Base-by-base conservation (phyloP, 495 filamentous ascomycete species). In the Penicillium lagena region DNA sequence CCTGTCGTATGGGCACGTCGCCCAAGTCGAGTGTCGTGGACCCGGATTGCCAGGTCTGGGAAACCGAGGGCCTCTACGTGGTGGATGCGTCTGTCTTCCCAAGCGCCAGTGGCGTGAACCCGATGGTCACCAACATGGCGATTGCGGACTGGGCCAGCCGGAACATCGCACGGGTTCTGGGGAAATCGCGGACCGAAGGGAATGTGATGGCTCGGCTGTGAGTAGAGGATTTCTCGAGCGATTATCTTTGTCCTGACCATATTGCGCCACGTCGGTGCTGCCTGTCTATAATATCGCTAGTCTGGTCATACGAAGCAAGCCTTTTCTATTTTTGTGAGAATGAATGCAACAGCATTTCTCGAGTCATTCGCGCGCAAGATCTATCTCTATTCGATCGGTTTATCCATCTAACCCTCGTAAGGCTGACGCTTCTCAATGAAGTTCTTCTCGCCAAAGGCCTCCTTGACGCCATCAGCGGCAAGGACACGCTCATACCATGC, bases 61-160 rank as follows among this genome's bases (percentile, higher is more conserved):
- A 80, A 0, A 73, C 76, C 0, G 67, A 83, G 37, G 82, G 79
- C 0, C 46, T 96, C 51, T 93, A 84, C 56, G 81, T 96, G 2
- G 77, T 82, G 2, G 91, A 97, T 70, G 86, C 89, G 27, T 94
- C 88, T 51, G 81, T 96, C 1, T 89, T 96, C 50, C 91, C 91
- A 0, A 86, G 81, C 44, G 89, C 90, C 6, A 89, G 84, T 51
- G 91, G 91, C 6, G 90, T 94, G 9, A 96, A 96, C 60, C 91
- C 90, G 4, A 96, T 96, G 90, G 68, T 95, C 30, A 95, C 89
- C 36, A 84, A 76, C 44, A 93, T 96, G 89, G 88, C 81, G 3
- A 89, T 95, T 51, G 72, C 82, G 22, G 70, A 73, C 41, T 68
- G 62, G 57, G 59, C 64, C 7, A 73, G 70, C 55, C 59, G 52